Evolutionary conservation across 1,284 basidiomycete species (phyloP).

Genomic region (Malassezia pachydermatis): DNA sequence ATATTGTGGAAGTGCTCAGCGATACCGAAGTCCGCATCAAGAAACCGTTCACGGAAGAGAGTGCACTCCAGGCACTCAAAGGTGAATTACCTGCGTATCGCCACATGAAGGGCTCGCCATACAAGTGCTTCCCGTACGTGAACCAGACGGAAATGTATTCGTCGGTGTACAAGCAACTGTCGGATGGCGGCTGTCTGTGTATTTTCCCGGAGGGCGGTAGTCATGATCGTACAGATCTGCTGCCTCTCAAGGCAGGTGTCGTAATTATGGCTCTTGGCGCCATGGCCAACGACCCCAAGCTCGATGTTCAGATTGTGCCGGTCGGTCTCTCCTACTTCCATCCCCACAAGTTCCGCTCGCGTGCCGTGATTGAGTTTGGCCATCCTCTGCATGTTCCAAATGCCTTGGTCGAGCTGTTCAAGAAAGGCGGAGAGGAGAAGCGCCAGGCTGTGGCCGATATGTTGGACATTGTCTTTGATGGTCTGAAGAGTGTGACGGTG

Average conservation of each 20-base stretch:
- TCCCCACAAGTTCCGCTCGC: conserved; percentile 48
- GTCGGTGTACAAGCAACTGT: conserved; percentile 78
- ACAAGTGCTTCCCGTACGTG: conserved; percentile 52
- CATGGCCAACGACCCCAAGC: conserved; percentile 42
- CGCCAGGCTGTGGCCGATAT: conserved; percentile 80
- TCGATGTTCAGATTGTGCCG: conserved; percentile 46
- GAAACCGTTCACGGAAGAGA: conserved; percentile 60
- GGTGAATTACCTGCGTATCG: conserved; percentile 10
- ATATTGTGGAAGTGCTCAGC: conserved; percentile 78
- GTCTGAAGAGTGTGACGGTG: conserved; percentile 91
- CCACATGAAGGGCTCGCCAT: conserved; percentile 19
- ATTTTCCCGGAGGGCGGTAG: conserved; percentile 47
- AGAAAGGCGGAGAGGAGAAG: conserved; percentile 77
- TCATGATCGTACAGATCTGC: conserved; percentile 47
- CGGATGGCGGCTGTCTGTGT: conserved; percentile 65
- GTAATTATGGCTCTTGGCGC: conserved; percentile 49
- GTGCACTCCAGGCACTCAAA: conserved; percentile 40
- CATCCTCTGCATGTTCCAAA: conserved; percentile 75
- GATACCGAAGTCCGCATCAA: conserved; percentile 72
- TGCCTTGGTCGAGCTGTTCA: conserved; percentile 79
- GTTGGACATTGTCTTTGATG: conserved; percentile 85
- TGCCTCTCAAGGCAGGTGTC: conserved; percentile 47
- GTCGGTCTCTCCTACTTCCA: conserved; percentile 48
- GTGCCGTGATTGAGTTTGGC: conserved; percentile 86
- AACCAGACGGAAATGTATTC: conserved; percentile 92